A percentile compares a stretch with the other conserved stretches of the same genome.
Evolutionary conservation across 1,284 basidiomycete genomes (phyloP).

Genomic region (Sporisorium exsertum): DNA sequence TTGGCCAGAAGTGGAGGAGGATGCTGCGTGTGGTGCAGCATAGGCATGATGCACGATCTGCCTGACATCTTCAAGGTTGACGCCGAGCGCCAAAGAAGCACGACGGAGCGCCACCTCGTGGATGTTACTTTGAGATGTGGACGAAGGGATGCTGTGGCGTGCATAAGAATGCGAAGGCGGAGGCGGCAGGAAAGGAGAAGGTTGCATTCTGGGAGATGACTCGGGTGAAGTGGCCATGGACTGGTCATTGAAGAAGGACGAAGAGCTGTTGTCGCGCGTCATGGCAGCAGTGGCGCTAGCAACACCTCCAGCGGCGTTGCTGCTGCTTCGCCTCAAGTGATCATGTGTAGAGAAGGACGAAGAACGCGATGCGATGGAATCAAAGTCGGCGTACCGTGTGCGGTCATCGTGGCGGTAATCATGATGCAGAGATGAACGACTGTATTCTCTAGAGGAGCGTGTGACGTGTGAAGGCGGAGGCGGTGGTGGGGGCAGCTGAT

Average conservation of each 20-base stretch:
- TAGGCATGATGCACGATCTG: conserved; percentile 28
- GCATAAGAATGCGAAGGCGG: conserved; percentile 2
- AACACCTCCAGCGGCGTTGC: background rate
- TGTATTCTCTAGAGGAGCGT: background rate
- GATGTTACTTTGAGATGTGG: background rate
- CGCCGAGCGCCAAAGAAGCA: conserved; percentile 24
- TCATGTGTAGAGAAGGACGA: background rate
- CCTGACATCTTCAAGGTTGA: conserved; percentile 28
- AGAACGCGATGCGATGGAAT: background rate
- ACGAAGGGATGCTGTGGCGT: conserved; percentile 25
- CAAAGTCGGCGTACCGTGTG: background rate
- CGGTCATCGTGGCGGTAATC: conserved; percentile 5
- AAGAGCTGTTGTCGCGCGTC: conserved; percentile 10
- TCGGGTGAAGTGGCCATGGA: conserved; percentile 29
- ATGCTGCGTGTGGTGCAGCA: conserved; percentile 9
- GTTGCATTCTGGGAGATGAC: conserved; percentile 25
- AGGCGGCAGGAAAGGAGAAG: background rate
- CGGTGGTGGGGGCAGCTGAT: conserved; percentile 3
- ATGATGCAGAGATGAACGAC: background rate
- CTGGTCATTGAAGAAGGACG: conserved; percentile 34
- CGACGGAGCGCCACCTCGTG: conserved; percentile 34
- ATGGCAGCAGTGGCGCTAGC: background rate
- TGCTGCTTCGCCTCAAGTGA: background rate
- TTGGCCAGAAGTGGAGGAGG: conserved; percentile 12
- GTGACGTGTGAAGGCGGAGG: background rate